A percentile compares a stretch with the other conserved stretches of the same genome.
Conservation (phyloP, 2,329 filamentous ascomycete species). For the Aspergillus japonicus region DNA sequence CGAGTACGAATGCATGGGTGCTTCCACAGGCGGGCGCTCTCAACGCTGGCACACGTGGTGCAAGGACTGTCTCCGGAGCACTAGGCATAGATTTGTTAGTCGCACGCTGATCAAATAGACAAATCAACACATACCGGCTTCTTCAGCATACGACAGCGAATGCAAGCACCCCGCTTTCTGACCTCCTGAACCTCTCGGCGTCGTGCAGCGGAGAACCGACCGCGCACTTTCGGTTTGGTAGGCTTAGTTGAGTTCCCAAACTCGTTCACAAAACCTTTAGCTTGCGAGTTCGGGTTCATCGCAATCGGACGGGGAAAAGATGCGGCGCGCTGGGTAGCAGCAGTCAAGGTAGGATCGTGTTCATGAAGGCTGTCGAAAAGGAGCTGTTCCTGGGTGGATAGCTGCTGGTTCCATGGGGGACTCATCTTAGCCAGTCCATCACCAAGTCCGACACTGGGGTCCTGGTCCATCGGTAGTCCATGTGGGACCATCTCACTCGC, state of each 20-base stretch:
- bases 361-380: conserved; percentile 42
- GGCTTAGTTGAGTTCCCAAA: conserved; percentile 42
- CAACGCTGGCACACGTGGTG: conserved; percentile 58
- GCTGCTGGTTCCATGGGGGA: conserved; percentile 34
- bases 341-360: conserved; percentile 40
- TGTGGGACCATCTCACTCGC: conserved; percentile 48
- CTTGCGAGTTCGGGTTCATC: conserved; percentile 42
- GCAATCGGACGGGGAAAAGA: conserved; percentile 44
- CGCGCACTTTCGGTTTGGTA: conserved; percentile 51
- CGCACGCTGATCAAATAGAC: not conserved
- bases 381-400: conserved; percentile 41
- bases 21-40: conserved; percentile 62
- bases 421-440: conserved; percentile 33
- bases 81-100: conserved; percentile 23
- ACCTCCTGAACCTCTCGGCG: conserved; percentile 61
- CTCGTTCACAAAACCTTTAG: conserved; percentile 43
- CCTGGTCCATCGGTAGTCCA: conserved; percentile 36
- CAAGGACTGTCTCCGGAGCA: conserved; percentile 62
- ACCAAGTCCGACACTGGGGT: conserved; percentile 23
- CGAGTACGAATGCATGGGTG: conserved; percentile 58
- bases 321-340: conserved; percentile 40
- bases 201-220: conserved; percentile 56
- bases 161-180: conserved; percentile 60
- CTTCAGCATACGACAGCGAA: conserved; percentile 64
- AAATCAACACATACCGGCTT: conserved; percentile 47